phyloP scores from a whole-genome alignment of 176 grass and related monocot genomes.

The Avena eriantha region DNA sequence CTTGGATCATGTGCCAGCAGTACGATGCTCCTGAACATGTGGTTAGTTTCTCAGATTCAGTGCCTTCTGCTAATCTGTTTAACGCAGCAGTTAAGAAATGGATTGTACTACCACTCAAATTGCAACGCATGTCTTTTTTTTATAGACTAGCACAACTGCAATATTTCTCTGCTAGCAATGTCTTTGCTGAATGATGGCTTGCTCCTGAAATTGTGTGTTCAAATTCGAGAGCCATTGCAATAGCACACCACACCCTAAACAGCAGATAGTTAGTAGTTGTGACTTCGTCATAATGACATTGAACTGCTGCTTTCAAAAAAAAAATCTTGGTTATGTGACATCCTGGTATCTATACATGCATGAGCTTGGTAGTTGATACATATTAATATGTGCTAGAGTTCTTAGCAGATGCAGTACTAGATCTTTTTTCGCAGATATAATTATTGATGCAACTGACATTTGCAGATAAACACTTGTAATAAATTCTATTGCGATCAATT shows the following conservation, averaged over 20 bases:
- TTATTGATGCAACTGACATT: conserved; percentile 28
- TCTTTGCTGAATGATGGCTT: neutral
- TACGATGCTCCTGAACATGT: conserved; percentile 82
- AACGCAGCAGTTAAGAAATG: neutral
- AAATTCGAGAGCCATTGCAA: neutral
- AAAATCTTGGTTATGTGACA: no score
- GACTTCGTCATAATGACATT: neutral
- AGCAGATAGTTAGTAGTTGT: neutral
- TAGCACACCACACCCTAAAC: neutral
- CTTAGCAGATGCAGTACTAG: neutral
- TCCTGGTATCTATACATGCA: neutral
- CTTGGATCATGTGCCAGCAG: conserved; percentile 97
- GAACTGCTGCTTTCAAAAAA: neutral
- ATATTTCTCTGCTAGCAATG: neutral
- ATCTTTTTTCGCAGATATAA: conserved; percentile 5
- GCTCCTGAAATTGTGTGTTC: neutral
- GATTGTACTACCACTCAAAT: neutral
- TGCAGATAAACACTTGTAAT: conserved; percentile 99
- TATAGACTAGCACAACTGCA: neutral
- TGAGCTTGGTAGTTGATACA: neutral
- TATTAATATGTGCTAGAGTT: neutral
- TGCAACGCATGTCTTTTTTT: neutral
- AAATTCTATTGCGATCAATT: conserved; percentile 89
- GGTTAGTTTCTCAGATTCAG: conserved; percentile 55
- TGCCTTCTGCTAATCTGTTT: neutral